Base-by-base conservation (phyloP, 2,329 filamentous ascomycete genomes). In the Colletotrichum spinosum region DNA sequence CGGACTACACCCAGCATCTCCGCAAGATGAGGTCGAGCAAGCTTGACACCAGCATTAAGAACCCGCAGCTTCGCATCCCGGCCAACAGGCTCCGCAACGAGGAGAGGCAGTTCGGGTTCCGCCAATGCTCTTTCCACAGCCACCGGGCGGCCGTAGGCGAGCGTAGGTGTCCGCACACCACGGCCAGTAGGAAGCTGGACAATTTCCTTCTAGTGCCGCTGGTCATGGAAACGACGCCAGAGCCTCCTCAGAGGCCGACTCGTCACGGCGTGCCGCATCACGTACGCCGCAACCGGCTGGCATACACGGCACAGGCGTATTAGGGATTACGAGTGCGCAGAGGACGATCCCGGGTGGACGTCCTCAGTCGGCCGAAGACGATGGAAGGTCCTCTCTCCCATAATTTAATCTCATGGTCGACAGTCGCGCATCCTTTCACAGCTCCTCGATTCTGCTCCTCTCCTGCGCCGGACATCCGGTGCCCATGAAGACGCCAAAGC, bases 81-180 rank as follows among this genome's bases (percentile, higher is more conserved):
- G 83, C 81, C 68, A 88, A 88, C 77, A 78, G 79, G 60, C 77
- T 88, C 25, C 79, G 82, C 67, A 86, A 82, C 74, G 85, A 86
- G 50, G 83, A 87, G 76, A 83, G 86, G 41, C 79, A 83, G 55
- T 88, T 87, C 70, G 86, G 86, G n/a, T 88, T 88, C 73, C 80
- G 86, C 33, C 84, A 86, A 73, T 88, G 86, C 73, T 86, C 85
- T 11, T 88, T 88, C 70, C 86, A 88, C 72, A 86, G 83, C 42
- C 86, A 88, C 70, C 80, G 86, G 17, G 80, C 83, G 5, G 75
- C 78, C 8, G 84, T 87, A 39, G 86, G 85, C 17, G 81, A 88
- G 73, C 80, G 80, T 6, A 75, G 75, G n/a, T 88, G 86, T 65
- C 85, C 85, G 12, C 81, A 87, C 69, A 65, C 59, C 25, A 63